Percentiles rank a stretch among this genome's conserved stretches.
phyloP scores from a whole-genome alignment of 73 alveolate species.

The Tetrahymena malaccensis region DNA sequence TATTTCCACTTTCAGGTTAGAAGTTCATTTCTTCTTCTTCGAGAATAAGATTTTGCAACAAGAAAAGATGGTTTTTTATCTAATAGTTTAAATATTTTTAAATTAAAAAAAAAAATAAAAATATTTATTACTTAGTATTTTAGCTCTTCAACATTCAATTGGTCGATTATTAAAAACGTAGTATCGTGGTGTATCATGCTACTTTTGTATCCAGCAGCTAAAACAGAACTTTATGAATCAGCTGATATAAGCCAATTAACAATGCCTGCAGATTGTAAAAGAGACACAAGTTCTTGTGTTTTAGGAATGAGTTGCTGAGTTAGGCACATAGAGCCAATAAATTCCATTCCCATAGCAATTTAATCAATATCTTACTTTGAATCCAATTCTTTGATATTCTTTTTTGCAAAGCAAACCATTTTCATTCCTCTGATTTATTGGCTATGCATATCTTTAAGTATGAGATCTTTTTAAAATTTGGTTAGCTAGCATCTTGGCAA shows the following conservation, averaged over 20 bases:
- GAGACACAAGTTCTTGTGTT: neutral
- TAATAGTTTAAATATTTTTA: neutral
- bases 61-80: neutral
- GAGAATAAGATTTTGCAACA: neutral
- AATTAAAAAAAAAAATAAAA: neutral
- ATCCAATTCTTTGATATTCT: neutral
- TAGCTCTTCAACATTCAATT: neutral
- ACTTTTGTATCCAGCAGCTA: neutral
- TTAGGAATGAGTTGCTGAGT: neutral
- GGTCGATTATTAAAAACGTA: neutral
- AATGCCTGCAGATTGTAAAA: neutral
- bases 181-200: neutral
- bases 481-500: neutral
- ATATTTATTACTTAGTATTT: neutral
- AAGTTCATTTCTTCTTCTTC: neutral
- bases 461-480: neutral
- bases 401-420: neutral
- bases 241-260: neutral
- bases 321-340: neutral
- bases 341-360: neutral
- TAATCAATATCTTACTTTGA: neutral
- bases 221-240: neutral
- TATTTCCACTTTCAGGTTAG: neutral
- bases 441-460: neutral
- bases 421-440: neutral